Base-by-base conservation (phyloP, 2,329 filamentous ascomycete genomes). In the Pestalotiopsis sp. region DNA sequence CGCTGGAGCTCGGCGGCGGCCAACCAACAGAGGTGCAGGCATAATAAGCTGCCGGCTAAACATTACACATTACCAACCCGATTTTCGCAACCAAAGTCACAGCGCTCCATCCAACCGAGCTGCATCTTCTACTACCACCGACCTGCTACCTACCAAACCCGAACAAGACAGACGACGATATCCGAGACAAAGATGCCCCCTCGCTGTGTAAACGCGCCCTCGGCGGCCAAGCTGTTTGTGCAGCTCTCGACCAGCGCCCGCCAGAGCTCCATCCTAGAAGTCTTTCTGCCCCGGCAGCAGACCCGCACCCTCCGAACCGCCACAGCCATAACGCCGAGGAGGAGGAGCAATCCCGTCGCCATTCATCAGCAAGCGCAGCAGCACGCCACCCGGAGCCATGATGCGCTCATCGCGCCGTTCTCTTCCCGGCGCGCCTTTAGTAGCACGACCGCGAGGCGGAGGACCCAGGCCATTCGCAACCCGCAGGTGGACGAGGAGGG, bases 401-500 rank as follows among this genome's bases (percentile, higher is more conserved):
- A 14, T 6, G 3, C 3, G 12, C n/a, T 38, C 20, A 25, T n/a
- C 4, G 36, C 13, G 20, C 20, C 6, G 13, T 23, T 13, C 36
- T 25, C 25, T 20, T 7, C 49, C 41, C 31, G 41, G 31, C 17
- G 66, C 27, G 17, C 23, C 9, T 67, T 67, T 64, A 61, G 63
- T 59, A 61, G 58, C 4, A 71, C 66, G 6, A 66, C 64, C 41
- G 23, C 66, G 13, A 64, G 76, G 64, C 72, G 74, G 36, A 81
- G 80, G 69, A 91, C 89, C 0, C 79, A 80, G 38, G 85, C 85
- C 57, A 80, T 90, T 4, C 80, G 85, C 72, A 97, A 98, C 77
- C 93, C 94, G 0, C 90, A 91, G 73, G 87, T 86, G 68, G 93
- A 96, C 78, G 93, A 97, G 39, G 90, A 95, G 67, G 95, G 95